Percentiles rank a stretch among this genome's conserved stretches.
These are phyloP conservation scores for Oehlia diaphana DNA, from an alignment of 192 early-diverging fungal genomes.

Conservation along the genomic window DNA sequence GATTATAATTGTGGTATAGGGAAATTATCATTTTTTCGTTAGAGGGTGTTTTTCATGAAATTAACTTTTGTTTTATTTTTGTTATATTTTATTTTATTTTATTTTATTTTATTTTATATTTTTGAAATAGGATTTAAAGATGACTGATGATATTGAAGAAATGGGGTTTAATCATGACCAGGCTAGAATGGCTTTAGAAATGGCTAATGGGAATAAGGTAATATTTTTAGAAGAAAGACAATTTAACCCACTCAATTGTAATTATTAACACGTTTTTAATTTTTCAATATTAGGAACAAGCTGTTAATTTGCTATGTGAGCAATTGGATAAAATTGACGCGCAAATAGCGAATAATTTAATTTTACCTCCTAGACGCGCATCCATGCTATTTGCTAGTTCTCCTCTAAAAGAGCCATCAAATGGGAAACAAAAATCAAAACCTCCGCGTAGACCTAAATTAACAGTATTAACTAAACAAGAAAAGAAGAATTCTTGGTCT, in stretches of 20 bases:
- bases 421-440: conserved; percentile 15
- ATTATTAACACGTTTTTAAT: background rate
- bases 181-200: conserved; percentile 58
- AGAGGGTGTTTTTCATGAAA: background rate
- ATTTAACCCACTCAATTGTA: background rate
- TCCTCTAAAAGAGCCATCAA: background rate
- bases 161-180: conserved; percentile 69
- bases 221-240: background rate
- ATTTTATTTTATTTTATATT: background rate
- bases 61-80: background rate
- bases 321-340: conserved; percentile 52
- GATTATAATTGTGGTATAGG: background rate
- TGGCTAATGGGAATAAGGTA: conserved; percentile 58
- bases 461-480: conserved; percentile 15
- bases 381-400: conserved; percentile 23
- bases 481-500: conserved; percentile 45
- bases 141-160: conserved; percentile 56
- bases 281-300: conserved; percentile 48
- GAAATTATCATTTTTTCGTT: background rate
- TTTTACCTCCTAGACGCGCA: conserved; percentile 35
- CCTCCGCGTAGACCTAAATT: conserved; percentile 7
- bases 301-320: conserved; percentile 60
- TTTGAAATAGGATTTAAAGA: background rate
- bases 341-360: conserved; percentile 34
- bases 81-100: background rate